phyloP scores from a whole-genome alignment of 2,329 filamentous ascomycete genomes.

The Pseudogymnoascus sp. region DNA sequence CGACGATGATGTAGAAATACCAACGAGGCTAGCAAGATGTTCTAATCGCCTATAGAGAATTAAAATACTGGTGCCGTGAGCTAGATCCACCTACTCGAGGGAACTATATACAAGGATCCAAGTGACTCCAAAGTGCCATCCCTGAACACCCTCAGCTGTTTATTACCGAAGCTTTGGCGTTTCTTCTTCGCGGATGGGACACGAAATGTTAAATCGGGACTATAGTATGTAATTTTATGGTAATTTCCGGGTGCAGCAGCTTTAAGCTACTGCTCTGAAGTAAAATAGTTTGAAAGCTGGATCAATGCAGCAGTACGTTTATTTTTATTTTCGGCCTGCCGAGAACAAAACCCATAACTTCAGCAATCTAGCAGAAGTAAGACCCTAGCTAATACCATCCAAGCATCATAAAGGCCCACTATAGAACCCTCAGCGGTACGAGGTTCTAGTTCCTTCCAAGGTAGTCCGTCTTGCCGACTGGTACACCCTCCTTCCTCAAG shows the following conservation, averaged over 20 bases:
- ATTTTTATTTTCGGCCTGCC: background rate
- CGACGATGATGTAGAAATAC: too few relatives aligned
- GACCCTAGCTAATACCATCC: background rate
- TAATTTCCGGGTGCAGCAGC: background rate
- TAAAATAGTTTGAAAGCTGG: background rate
- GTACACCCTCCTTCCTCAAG: conserved; percentile 50
- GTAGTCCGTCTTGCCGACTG: conserved; percentile 53
- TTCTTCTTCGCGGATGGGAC: background rate
- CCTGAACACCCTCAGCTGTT: background rate
- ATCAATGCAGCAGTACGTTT: background rate
- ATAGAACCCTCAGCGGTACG: background rate
- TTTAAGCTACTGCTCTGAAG: background rate
- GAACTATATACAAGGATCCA: background rate
- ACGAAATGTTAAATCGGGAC: background rate
- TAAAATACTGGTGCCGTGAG: background rate
- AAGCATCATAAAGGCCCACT: background rate
- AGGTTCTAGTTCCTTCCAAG: conserved; percentile 23
- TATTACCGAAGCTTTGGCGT: background rate
- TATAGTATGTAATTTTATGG: background rate
- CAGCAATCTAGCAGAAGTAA: background rate
- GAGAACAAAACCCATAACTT: background rate
- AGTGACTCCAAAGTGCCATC: background rate
- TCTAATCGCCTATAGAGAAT: background rate
- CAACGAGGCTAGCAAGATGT: background rate
- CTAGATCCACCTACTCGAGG: background rate